A percentile compares a stretch with the other conserved stretches of the same genome.
Evolutionary conservation across 148 eudicot genomes (phyloP).

Genomic region (Vaccinium darrowii): DNA sequence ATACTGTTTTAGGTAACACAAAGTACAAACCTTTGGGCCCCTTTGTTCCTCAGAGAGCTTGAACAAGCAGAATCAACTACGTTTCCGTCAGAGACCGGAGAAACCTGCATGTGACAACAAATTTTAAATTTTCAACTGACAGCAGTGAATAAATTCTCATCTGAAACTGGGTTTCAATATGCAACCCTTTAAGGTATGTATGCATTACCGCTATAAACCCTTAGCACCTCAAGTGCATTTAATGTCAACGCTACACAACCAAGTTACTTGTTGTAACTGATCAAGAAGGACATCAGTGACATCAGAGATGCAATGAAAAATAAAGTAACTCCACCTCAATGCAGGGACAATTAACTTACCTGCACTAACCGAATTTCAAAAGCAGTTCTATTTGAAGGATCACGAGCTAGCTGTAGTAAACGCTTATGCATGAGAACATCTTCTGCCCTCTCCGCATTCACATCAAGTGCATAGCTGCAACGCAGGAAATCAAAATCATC

Average conservation of each 20-base stretch:
- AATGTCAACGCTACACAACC: neutral
- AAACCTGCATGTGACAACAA: conserved; percentile 47
- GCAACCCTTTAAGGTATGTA: neutral
- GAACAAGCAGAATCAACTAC: conserved; percentile 43
- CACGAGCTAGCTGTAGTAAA: conserved; percentile 69
- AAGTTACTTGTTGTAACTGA: neutral
- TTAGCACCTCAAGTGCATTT: neutral
- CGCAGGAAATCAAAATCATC: conserved; percentile 14
- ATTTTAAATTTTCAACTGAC: neutral
- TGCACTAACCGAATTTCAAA: conserved; percentile 93
- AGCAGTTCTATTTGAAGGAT: conserved; percentile 84
- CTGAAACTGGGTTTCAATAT: neutral
- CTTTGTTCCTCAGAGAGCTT: conserved; percentile 36
- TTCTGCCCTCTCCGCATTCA: conserved; percentile 96
- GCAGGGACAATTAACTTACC: conserved; percentile 36
- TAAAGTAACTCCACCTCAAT: neutral
- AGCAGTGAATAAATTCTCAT: neutral
- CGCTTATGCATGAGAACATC: conserved; percentile 85
- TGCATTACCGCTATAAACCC: neutral
- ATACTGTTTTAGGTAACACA: neutral
- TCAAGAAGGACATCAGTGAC: neutral
- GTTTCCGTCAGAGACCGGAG: conserved; percentile 48
- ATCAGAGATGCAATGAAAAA: conserved; percentile 9
- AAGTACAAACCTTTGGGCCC: conserved; percentile 49
- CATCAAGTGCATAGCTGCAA: conserved; percentile 94